phyloP scores from a whole-genome alignment of 768 basidiomycete species.

The Podaxis sp. region DNA sequence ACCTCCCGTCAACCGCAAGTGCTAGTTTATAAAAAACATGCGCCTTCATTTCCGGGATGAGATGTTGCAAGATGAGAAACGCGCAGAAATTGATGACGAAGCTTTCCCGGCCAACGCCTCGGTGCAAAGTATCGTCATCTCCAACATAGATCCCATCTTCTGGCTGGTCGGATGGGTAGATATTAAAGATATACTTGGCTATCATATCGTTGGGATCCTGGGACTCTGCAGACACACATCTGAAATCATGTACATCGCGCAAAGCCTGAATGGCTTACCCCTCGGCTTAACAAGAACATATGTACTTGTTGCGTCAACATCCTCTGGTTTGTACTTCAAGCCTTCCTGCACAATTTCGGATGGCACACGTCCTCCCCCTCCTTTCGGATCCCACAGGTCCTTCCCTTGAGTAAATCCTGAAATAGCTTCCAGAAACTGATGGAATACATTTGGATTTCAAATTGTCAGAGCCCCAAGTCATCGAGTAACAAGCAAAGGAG shows the following conservation, averaged over 20 bases:
- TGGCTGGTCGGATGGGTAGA: not conserved
- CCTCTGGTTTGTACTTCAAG: not conserved
- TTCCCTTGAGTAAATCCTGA: not conserved
- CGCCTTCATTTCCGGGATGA: not conserved
- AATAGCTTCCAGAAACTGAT: not conserved
- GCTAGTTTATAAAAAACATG: not conserved
- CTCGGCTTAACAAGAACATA: not conserved
- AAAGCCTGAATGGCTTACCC: not conserved
- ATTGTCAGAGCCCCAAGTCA: not conserved
- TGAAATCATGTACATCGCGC: not conserved
- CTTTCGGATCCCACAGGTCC: not conserved
- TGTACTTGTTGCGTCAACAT: not conserved
- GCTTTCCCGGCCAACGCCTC: not conserved
- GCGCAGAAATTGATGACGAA: not conserved
- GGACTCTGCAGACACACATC: not conserved
- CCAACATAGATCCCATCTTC: not conserved
- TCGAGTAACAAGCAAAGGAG: not conserved
- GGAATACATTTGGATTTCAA: not conserved
- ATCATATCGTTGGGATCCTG: not conserved
- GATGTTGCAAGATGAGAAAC: conserved; percentile 1
- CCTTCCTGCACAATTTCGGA: not conserved
- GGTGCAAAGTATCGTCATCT: not conserved
- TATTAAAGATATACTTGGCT: not conserved
- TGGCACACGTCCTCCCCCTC: not conserved
- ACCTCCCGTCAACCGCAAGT: not conserved